Conservation (phyloP, 371 early-diverging fungal genomes). For the Mortierella sp. region DNA sequence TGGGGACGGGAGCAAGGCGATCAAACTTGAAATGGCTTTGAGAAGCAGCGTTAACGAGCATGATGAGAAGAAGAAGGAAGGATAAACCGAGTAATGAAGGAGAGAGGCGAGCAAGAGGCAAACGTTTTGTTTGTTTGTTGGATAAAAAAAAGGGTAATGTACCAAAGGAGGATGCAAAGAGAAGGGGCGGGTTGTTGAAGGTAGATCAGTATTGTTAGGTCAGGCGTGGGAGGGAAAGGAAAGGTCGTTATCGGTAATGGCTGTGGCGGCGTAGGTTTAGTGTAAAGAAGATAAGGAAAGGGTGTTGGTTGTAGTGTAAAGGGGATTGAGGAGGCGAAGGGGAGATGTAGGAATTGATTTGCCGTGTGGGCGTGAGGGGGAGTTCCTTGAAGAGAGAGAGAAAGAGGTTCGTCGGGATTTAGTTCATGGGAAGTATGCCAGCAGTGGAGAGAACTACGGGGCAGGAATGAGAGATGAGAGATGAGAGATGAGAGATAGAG, state of each 20-base stretch:
- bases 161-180: not conserved
- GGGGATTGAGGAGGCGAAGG: not conserved
- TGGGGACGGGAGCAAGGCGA: conserved; percentile 27
- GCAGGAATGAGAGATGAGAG: not conserved
- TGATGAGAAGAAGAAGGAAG: conserved; percentile 11
- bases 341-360: not conserved
- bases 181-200: not conserved
- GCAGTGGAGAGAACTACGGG: conserved; percentile 34
- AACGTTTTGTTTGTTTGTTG: not conserved
- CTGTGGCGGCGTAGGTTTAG: too few relatives aligned
- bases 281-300: not conserved
- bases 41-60: conserved; percentile 48
- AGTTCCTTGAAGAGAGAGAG: conserved; percentile 25
- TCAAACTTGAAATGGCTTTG: conserved; percentile 54
- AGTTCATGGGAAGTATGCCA: conserved; percentile 30
- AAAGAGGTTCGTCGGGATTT: conserved; percentile 17
- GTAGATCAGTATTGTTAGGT: not conserved
- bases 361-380: conserved; percentile 59
- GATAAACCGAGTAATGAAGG: not conserved
- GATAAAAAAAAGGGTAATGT: not conserved
- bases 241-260: not conserved
- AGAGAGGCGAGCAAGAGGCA: not conserved
- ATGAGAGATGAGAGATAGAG: not conserved
- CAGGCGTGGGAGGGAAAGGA: not conserved
- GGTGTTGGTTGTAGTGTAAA: not conserved